A percentile compares a stretch with the other conserved stretches of the same genome.
Evolutionary conservation across 1,284 basidiomycete species (phyloP).

Genomic region (Apiotrichum veenhuisii): DNA sequence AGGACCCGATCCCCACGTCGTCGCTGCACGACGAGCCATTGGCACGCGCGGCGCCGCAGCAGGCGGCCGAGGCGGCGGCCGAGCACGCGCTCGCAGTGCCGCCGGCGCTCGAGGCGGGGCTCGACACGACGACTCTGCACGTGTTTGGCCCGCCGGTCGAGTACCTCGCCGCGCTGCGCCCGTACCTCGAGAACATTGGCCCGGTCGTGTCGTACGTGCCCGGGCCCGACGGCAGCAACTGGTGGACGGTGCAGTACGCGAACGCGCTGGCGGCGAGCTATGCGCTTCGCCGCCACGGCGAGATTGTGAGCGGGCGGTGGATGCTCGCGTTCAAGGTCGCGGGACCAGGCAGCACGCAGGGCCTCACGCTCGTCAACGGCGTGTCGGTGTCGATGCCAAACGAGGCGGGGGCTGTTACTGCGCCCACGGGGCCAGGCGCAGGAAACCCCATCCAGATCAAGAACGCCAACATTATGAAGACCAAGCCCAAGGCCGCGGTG

Average conservation of each 20-base stretch:
- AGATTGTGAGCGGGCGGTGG: conserved; percentile 38
- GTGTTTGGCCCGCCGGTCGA: conserved; percentile 42
- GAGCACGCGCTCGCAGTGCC: conserved; percentile 33
- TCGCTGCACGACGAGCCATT: conserved; percentile 24
- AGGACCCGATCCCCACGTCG: conserved; percentile 24
- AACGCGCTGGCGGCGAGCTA: conserved; percentile 31
- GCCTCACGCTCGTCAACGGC: conserved; percentile 24
- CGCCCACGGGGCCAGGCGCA: conserved; percentile 4
- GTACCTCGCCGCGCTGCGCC: conserved; percentile 28
- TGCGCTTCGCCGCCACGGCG: conserved; percentile 41
- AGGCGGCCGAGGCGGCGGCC: not conserved
- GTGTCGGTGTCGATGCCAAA: not conserved
- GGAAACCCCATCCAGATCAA: conserved; percentile 31
- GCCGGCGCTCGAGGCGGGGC: conserved; percentile 25
- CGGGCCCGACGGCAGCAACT: conserved; percentile 42
- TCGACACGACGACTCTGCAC: conserved; percentile 35
- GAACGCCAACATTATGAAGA: conserved; percentile 23
- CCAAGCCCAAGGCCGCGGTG: conserved; percentile 17
- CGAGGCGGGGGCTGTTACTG: too few species aligned
- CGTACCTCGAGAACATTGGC: conserved; percentile 36
- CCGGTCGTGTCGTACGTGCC: conserved; percentile 30
- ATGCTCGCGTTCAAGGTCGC: conserved; percentile 44
- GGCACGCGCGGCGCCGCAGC: not conserved
- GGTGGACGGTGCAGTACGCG: conserved; percentile 37
- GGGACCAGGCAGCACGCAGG: conserved; percentile 23